Evolutionary conservation across 345 rosid species (phyloP).

Genomic region (Syzygium grande): DNA sequence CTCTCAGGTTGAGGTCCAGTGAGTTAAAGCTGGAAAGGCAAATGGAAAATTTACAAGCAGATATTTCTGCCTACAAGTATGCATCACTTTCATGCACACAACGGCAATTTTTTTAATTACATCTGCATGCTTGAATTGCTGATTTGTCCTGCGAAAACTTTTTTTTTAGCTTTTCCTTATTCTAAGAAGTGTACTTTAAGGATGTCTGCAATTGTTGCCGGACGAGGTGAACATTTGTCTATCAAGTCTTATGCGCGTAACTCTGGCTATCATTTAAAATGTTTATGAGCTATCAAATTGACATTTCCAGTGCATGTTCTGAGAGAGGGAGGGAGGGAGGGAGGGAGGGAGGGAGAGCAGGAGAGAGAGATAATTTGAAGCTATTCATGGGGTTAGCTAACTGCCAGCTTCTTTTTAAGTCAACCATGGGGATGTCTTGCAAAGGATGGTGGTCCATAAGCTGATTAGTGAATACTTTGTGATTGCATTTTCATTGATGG

Average conservation of each 20-base stretch:
- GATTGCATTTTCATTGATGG: too few relatives aligned
- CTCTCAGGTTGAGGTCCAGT: slow-evolving; percentile 86
- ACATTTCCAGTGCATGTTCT: background rate
- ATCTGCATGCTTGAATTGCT: background rate
- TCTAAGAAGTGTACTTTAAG: background rate
- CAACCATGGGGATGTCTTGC: too few relatives aligned
- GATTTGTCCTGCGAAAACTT: background rate
- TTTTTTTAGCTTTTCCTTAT: background rate
- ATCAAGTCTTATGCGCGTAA: background rate
- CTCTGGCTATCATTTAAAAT: background rate
- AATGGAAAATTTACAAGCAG: slow-evolving; percentile 69
- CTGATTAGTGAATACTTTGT: too few relatives aligned
- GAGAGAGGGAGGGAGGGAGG: too few relatives aligned
- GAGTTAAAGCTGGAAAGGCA: slow-evolving; percentile 95
- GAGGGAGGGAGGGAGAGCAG: too few relatives aligned
- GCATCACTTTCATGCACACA: background rate
- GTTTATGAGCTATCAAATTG: background rate
- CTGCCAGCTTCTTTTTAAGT: too few relatives aligned
- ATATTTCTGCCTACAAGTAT: slow-evolving; percentile 69
- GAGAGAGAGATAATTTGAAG: too few relatives aligned
- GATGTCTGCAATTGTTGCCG: background rate
- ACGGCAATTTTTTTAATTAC: background rate
- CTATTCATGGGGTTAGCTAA: too few relatives aligned
- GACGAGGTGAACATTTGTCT: background rate
- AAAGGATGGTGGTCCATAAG: too few relatives aligned